Evolutionary conservation across 2,329 filamentous ascomycete genomes (phyloP).

Genomic region (Colletotrichum australisinense): DNA sequence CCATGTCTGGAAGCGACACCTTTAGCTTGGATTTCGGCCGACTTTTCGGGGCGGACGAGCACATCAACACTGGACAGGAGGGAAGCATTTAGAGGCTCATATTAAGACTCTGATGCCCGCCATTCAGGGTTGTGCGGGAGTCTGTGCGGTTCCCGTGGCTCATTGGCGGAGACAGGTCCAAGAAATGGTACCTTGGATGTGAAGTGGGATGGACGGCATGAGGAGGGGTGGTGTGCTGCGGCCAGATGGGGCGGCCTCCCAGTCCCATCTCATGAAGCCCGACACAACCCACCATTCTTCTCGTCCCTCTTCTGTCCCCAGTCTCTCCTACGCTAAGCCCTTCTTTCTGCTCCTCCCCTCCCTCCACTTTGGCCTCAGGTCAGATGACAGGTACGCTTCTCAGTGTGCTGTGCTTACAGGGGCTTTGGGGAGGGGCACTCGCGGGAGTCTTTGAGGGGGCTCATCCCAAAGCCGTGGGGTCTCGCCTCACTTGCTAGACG

Average conservation of each 20-base stretch:
- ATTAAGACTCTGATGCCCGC: slow-evolving; percentile 19
- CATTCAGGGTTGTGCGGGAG: slow-evolving; percentile 38
- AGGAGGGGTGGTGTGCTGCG: slow-evolving; percentile 28
- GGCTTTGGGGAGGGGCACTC: not conserved
- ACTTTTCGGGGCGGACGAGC: not conserved
- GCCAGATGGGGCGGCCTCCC: slow-evolving; percentile 32
- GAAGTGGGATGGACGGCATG: slow-evolving; percentile 33
- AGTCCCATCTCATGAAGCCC: slow-evolving; percentile 32
- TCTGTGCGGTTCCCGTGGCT: slow-evolving; percentile 37
- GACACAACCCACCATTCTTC: slow-evolving; percentile 31
- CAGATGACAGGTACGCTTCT: slow-evolving; percentile 20
- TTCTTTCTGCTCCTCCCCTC: slow-evolving; percentile 30
- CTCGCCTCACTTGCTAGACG: not conserved
- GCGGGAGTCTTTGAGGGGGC: not conserved
- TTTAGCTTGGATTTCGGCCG: slow-evolving; percentile 31
- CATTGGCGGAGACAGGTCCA: slow-evolving; percentile 36
- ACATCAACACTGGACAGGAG: not conserved
- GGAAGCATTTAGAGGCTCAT: slow-evolving; percentile 28
- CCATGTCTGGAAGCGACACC: slow-evolving; percentile 29
- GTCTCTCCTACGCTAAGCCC: slow-evolving; percentile 22
- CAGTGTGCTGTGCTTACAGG: not conserved
- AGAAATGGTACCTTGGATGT: slow-evolving; percentile 28
- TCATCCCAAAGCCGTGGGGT: not conserved
- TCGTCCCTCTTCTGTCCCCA: slow-evolving; percentile 19
- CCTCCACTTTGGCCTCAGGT: slow-evolving; percentile 14